Conservation (phyloP, 78 protist genomes). For the Pigoraptor vietnamica region DNA sequence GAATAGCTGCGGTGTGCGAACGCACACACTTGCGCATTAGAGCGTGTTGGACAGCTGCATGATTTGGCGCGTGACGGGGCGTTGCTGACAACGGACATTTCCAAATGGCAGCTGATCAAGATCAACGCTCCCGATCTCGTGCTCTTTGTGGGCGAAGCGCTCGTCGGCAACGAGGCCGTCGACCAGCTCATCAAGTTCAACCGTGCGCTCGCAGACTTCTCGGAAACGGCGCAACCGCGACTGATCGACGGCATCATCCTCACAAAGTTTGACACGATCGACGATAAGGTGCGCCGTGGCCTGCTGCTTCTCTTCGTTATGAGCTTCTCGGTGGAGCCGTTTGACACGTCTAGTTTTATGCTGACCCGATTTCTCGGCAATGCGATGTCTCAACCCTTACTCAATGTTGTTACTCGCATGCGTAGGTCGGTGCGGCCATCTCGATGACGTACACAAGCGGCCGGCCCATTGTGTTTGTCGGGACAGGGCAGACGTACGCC, state of each 20-base stretch:
- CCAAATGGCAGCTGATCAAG: constrained; percentile 71
- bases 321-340: too few species aligned
- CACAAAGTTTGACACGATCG: constrained; percentile 99
- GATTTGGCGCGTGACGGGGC: neutral
- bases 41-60: neutral
- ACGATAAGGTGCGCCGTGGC: constrained; percentile 96
- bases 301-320: too few species aligned
- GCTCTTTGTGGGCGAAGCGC: constrained; percentile 99
- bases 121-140: constrained; percentile 88
- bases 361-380: too few species aligned
- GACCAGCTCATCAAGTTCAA: constrained; percentile 95
- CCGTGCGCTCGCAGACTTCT: constrained; percentile 25
- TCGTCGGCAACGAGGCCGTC: constrained; percentile 98
- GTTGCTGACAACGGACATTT: too few species aligned
- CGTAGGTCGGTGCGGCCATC: constrained; percentile 97
- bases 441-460: constrained; percentile 94
- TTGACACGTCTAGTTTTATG: too few species aligned
- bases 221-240: constrained; percentile 36
- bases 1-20: neutral
- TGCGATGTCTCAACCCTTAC: too few species aligned
- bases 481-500: constrained; percentile 93
- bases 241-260: constrained; percentile 97
- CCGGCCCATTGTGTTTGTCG: constrained; percentile 97
- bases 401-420: neutral
- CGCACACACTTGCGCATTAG: neutral